phyloP scores from a whole-genome alignment of 2,329 filamentous ascomycete genomes.

The Huntiella savannae region DNA sequence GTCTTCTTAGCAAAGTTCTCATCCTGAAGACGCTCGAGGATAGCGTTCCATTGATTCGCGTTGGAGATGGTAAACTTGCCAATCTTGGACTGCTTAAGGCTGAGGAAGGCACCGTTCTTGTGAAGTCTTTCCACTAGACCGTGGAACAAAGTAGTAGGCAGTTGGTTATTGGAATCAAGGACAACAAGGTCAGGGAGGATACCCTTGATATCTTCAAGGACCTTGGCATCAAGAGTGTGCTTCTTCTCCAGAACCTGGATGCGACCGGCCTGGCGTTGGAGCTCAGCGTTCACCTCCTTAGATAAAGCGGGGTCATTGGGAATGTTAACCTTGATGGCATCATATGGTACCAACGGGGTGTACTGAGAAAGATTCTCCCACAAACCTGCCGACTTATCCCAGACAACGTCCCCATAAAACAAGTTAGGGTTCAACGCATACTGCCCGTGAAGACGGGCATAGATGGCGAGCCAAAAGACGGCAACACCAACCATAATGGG shows the following conservation, averaged over 20 bases:
- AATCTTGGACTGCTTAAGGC: constrained; percentile 23
- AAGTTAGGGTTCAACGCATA: constrained; percentile 8
- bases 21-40: constrained; percentile 23
- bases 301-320: not conserved
- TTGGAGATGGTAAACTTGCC: constrained; percentile 22
- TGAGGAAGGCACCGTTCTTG: constrained; percentile 28
- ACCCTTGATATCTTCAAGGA: constrained; percentile 25
- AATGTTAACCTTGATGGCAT: not conserved
- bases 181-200: constrained; percentile 38
- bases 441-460: constrained; percentile 3
- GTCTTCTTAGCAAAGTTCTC: constrained; percentile 14
- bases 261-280: constrained; percentile 15
- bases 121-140: constrained; percentile 38
- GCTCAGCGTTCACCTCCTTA: constrained; percentile 13
- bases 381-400: constrained; percentile 15
- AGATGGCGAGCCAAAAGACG: constrained; percentile 1
- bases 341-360: constrained; percentile 13
- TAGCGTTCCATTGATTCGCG: constrained; percentile 28
- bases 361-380: constrained; percentile 16
- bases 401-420: constrained; percentile 10
- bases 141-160: constrained; percentile 43
- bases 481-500: not conserved
- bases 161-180: constrained; percentile 29
- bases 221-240: constrained; percentile 12
- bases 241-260: constrained; percentile 5